Base-by-base conservation (phyloP, 768 basidiomycete genomes). In the Collybia sordida region DNA sequence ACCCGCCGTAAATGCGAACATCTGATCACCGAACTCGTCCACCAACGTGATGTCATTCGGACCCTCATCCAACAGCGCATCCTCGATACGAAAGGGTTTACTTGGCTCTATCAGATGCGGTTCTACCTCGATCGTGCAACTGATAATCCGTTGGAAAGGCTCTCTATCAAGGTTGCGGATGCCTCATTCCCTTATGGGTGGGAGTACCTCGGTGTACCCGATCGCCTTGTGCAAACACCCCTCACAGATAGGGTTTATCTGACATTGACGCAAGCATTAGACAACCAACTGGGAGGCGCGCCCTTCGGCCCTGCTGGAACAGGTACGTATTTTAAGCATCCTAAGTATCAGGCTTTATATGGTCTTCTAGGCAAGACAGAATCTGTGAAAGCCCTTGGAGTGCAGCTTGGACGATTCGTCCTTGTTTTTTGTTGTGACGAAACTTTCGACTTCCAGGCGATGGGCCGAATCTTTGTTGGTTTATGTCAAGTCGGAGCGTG, bases 371-470 rank as follows among this genome's bases (percentile, higher is more conserved):
- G 95, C 24, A 99, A 99, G 75, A 99, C 97, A 0, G 97, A 99
- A 70, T 98, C 97, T 1, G 97, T 99, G 64, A 99, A 99, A 69
- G 95, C 97, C 2, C 84, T 99, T 18, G 97, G 97, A 43, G 93
- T 98, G 2, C 95, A 97, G 60, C 83, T 99, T 4, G 97, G 97
- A 35, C 86, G 97, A 31, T 99, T 99, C 62, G 97, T 99, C n/a
- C 79, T 99, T 42, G 97, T 99, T n/a, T 99, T 99, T 74, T 98
- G 97, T 65, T 99, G 97, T 63, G 97, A 99, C 68, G 97, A 99
- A 67, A 97, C 92, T 0, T 98, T 99, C 69, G 97, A 99, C 69
- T 98, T 98, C 78, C 95, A 98, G 66, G 97, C 97, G 1, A 98
- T 99, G 97, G 97, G 97, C 55, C 90, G 97, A 55, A 98, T 99